Base-by-base conservation (phyloP, 2,329 filamentous ascomycete genomes). In the Penicillium sp. region DNA sequence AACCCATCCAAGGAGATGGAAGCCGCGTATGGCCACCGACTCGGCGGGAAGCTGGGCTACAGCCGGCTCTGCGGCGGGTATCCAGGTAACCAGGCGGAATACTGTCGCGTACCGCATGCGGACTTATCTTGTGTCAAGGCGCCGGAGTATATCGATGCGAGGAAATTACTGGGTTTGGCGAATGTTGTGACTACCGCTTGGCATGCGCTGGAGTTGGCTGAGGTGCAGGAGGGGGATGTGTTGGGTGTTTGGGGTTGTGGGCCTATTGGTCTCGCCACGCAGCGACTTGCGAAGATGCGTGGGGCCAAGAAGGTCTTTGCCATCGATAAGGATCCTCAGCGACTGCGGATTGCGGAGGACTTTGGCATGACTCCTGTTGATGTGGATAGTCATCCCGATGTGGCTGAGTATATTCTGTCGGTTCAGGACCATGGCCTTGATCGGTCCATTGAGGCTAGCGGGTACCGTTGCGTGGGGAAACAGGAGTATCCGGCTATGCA, bases 31-130 rank as follows among this genome's bases (percentile, higher is more conserved):
- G 62, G 64, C 1, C 55, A 64, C 45, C 62, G 61, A 2, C 24
- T 66, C n/a, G 56, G 64, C 3, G 64, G 65, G 9, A 63, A 64
- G 15, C 57, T 68, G 39, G 65, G 65, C 22, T 69, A 59, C 49
- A 63, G 64, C 1, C 56, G 61, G 10, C 41, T 65, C n/a, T 62
- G 58, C 26, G 65, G 65, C 2, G 65, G 67, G 15, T 69, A 66
- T 54, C 55, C 67, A 13, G 66, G 67, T 17, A 58, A 65, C 32
- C 66, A 69, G 53, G 67, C 67, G 3, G 67, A 69, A 53, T 69
- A 58, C 51, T 65, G 62, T 41, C 65, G 64, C 6, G 65, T 63
- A 9, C 67, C 67, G 6, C 65, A 66, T 49, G 66, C 64, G 2
- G 64, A 68, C 48, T 35, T 68, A 12, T 57, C 55, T 17, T 64